These are phyloP conservation scores for Skeletonema costatum DNA, from an alignment of 108 stramenopile genomes.

Conservation along the genomic window DNA sequence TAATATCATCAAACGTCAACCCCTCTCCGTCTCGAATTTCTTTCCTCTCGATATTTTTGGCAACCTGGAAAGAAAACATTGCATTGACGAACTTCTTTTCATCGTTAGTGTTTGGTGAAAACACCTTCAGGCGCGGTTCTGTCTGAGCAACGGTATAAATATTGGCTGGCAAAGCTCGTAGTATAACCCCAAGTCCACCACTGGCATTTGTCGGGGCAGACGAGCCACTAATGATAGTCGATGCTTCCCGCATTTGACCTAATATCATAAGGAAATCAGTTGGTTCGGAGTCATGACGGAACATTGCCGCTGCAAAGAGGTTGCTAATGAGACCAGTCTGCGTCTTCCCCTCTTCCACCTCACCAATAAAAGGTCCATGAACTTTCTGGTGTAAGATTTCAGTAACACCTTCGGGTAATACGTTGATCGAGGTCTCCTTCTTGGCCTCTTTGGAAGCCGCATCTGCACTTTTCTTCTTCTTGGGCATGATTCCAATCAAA, in stretches of 20 bases:
- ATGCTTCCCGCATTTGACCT: conserved; percentile 39
- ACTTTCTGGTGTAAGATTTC: conserved; percentile 83
- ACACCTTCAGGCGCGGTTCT: conserved; percentile 81
- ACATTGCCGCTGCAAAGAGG: conserved; percentile 88
- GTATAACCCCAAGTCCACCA: conserved; percentile 66
- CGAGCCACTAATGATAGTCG: neutral
- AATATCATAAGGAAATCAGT: conserved; percentile 91
- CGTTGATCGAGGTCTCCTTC: conserved; percentile 54
- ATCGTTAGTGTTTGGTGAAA: conserved; percentile 76
- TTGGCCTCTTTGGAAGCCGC: conserved; percentile 48
- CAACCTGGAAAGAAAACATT: conserved; percentile 78
- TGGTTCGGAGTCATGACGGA: conserved; percentile 74
- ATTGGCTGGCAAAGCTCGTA: conserved; percentile 77
- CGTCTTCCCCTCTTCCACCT: conserved; percentile 82
- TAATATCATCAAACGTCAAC: conserved; percentile 72
- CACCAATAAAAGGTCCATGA: conserved; percentile 89
- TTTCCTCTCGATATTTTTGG: conserved; percentile 54
- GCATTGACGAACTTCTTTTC: conserved; percentile 82
- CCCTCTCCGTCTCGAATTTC: conserved; percentile 59
- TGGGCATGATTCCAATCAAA: conserved; percentile 77
- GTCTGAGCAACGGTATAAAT: conserved; percentile 83
- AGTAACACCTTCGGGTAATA: conserved; percentile 88
- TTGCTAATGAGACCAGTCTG: conserved; percentile 81
- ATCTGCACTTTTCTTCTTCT: conserved; percentile 50
- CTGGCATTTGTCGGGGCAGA: conserved; percentile 12